These are phyloP conservation scores for Pseudogymnoascus sp. DNA, from an alignment of 2,329 filamentous ascomycete species.

Conservation along the genomic window DNA sequence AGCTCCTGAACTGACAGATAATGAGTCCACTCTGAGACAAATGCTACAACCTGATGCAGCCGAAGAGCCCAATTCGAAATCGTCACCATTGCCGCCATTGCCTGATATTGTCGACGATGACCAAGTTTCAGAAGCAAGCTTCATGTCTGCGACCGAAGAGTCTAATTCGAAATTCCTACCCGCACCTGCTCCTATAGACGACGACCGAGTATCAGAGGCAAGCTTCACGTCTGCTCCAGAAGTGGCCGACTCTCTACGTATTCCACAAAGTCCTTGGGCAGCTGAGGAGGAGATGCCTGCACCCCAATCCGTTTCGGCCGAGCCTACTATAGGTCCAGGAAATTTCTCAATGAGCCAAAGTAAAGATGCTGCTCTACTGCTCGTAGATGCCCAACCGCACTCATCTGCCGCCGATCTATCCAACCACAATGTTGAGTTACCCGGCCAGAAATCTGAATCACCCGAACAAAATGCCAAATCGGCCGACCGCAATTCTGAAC, in stretches of 20 bases:
- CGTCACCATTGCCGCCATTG: background rate
- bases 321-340: too few species aligned
- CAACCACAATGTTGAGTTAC: background rate
- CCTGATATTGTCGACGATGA: background rate
- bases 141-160: background rate
- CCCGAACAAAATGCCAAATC: background rate
- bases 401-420: background rate
- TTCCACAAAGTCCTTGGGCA: constrained; percentile 26
- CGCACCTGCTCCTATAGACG: background rate
- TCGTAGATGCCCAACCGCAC: background rate
- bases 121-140: background rate
- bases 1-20: background rate
- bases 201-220: background rate
- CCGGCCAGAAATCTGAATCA: background rate
- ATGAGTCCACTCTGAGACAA: background rate
- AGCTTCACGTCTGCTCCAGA: background rate
- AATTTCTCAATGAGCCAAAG: background rate
- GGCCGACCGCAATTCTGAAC: background rate
- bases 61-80: background rate
- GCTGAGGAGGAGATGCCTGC: constrained; percentile 12
- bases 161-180: background rate
- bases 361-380: background rate
- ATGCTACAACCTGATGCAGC: background rate
- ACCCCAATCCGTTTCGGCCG: background rate
- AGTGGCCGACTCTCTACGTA: background rate